These are phyloP conservation scores for sweet orange (Citrus sinensis) DNA, from an alignment of 345 rosid genomes.

Conservation along the genomic window DNA sequence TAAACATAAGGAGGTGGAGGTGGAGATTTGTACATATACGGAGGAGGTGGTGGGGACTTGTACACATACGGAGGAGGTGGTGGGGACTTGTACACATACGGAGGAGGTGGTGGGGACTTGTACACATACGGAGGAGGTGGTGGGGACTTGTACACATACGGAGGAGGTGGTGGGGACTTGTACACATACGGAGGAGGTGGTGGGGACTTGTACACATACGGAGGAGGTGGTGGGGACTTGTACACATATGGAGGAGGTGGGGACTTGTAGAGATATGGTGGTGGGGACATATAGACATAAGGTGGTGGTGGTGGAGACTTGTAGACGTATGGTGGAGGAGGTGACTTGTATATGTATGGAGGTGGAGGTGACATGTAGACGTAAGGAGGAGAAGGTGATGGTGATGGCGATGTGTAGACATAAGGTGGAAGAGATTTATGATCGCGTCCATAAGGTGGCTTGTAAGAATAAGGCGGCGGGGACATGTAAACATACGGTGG, in stretches of 20 bases:
- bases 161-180: background rate
- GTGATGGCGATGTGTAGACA: background rate
- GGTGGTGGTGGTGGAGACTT: background rate
- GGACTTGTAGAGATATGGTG: background rate
- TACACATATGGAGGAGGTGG: background rate
- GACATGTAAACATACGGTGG: background rate
- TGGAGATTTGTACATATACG: too few species aligned
- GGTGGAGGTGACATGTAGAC: background rate
- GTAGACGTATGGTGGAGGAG: background rate
- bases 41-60: background rate
- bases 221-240: background rate
- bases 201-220: accelerated
- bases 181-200: background rate
- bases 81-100: background rate
- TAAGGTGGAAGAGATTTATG: background rate
- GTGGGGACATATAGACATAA: background rate
- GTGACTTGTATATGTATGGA: conserved; percentile 1
- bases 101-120: background rate
- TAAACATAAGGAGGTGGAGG: background rate
- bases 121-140: background rate
- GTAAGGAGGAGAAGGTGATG: background rate
- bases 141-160: background rate
- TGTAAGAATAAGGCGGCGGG: background rate
- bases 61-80: background rate
- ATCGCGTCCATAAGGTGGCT: background rate